Evolutionary conservation across 2,329 filamentous ascomycete genomes (phyloP).

Genomic region (Aspergillus alliaceus): DNA sequence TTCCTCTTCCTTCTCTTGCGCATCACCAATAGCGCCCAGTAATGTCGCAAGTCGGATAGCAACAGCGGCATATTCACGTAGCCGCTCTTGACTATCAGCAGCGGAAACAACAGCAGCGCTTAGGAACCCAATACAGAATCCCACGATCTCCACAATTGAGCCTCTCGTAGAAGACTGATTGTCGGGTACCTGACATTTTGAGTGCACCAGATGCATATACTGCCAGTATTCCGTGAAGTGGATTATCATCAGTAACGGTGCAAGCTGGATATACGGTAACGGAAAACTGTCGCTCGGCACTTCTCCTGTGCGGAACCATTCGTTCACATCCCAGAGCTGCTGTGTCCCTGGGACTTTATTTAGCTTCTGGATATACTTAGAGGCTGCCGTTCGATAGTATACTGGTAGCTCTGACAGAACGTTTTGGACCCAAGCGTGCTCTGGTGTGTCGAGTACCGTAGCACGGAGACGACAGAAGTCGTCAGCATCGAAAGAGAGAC

Average conservation of each 20-base stretch:
- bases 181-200: not conserved
- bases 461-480: conserved; percentile 14
- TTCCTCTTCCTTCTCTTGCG: conserved; percentile 11
- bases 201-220: conserved; percentile 6
- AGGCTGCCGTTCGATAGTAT: conserved; percentile 9
- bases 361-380: conserved; percentile 6
- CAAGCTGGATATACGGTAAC: conserved; percentile 17
- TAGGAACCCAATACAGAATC: conserved; percentile 21
- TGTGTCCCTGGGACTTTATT: not conserved
- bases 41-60: conserved; percentile 15
- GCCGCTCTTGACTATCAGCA: not conserved
- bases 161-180: not conserved
- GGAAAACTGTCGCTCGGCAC: conserved; percentile 11
- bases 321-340: conserved; percentile 7
- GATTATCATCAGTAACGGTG: conserved; percentile 18
- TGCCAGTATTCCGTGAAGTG: conserved; percentile 17
- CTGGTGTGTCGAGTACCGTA: conserved; percentile 9
- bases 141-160: conserved; percentile 12
- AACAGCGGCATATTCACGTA: conserved; percentile 10
- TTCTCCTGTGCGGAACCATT: conserved; percentile 13
- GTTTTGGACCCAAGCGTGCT: conserved; percentile 17
- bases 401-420: conserved; percentile 12
- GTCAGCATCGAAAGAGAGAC: conserved; percentile 12
- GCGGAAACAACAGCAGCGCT: conserved; percentile 14
- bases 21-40: conserved; percentile 16